Evolutionary conservation across 768 basidiomycete genomes (phyloP), one percentile per base, ranked within the genome.

Genomic region (Mycena haematopus): DNA sequence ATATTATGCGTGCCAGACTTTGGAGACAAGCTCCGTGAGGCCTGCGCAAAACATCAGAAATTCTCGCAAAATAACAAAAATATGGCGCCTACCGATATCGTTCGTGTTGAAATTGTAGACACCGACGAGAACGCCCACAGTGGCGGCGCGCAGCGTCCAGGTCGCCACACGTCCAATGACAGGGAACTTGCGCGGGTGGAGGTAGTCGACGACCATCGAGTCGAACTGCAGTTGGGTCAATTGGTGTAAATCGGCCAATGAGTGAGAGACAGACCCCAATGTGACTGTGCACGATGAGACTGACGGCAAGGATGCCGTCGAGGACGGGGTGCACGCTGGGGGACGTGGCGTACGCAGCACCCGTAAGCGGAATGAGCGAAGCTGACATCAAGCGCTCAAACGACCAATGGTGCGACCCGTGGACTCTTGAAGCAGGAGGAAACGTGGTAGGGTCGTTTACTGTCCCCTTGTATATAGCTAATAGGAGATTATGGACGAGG

Each of bases 51-150:
- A 21, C 40, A 35, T 49, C 8, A 24, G 54, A 11, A 14, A 21
- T 31, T 11, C 49, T 31, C 31, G 44, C 42, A 60, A 63, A 11
- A 56, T 14, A 63, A 49, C n/a, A 24, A 55, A 38, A n/a, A 36
- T 36, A 14, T 36, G 33, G 35, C 9, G 82, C 92, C 68, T 69
- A 97, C 97, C 96, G 65, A 99, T 88, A 73, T 99, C 96, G 73
- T 96, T 95, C 45, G 97, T 98, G 80, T 99, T 98, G 82, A 99
- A 98, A 76, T 97, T 91, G 79, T 97, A 99, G 7, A 98, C 85
- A 17, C 97, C 96, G 47, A 94, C 87, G 54, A 95, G 82, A 6
- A 91, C 87, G 22, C 88, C 93, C 40, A 89, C 85, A 29, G 97
- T 98, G 6, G 87, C 79, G 7, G 85, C 76, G 50, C 95, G 84